Conservation (phyloP, 1,284 basidiomycete genomes). For the Sanghuangporus baumii region DNA sequence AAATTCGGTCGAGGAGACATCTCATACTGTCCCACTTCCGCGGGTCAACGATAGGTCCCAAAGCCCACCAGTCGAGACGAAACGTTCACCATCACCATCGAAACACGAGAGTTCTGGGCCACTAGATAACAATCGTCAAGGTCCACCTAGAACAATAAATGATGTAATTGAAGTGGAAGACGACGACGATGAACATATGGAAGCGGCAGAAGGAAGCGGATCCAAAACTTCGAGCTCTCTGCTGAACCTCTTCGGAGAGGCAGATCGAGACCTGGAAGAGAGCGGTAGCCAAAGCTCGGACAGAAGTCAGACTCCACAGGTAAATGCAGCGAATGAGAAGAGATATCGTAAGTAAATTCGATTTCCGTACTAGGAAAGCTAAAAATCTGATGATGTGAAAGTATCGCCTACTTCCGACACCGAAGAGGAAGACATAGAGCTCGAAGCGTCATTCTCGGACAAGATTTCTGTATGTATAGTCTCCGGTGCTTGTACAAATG, state of each 20-base stretch:
- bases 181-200: background rate
- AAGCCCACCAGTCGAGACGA: background rate
- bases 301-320: background rate
- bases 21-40: background rate
- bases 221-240: background rate
- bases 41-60: background rate
- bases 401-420: slow-evolving; percentile 25
- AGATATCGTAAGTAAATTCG: background rate
- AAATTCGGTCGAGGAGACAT: slow-evolving; percentile 11
- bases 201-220: background rate
- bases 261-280: background rate
- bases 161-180: slow-evolving; percentile 1
- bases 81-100: background rate
- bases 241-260: background rate
- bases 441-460: slow-evolving; percentile 52
- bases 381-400: background rate
- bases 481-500: background rate
- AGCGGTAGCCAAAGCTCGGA: background rate
- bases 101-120: background rate
- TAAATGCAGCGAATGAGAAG: background rate
- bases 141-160: background rate
- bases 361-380: background rate
- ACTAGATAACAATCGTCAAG: background rate
- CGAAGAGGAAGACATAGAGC: slow-evolving; percentile 33
- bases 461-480: slow-evolving; percentile 49